Conservation (phyloP, 768 basidiomycete genomes). For the Amanita rimosa region DNA sequence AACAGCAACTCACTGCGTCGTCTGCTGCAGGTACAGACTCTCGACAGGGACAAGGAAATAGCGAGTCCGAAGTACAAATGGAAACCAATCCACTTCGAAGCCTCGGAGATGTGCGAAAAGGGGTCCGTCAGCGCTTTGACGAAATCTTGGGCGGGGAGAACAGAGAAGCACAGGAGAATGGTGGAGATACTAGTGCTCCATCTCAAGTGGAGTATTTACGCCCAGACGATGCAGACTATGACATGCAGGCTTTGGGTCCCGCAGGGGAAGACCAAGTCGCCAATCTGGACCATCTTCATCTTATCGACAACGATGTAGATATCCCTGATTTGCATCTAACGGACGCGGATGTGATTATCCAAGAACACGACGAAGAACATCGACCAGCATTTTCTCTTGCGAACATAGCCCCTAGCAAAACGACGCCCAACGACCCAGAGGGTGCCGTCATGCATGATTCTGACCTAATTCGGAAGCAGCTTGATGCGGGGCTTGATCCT, state of each 20-base stretch:
- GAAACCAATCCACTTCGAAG: constrained; percentile 55
- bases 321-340: constrained; percentile 26
- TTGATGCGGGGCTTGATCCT: constrained; percentile 13
- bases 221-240: constrained; percentile 54
- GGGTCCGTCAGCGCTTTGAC: constrained; percentile 75
- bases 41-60: constrained; percentile 31
- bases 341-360: constrained; percentile 30
- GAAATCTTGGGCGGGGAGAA: constrained; percentile 52
- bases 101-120: constrained; percentile 74
- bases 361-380: constrained; percentile 11
- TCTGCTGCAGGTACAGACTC: constrained; percentile 23
- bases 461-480: constrained; percentile 10
- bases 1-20: constrained; percentile 9
- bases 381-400: constrained; percentile 8
- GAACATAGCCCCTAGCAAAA: constrained; percentile 14
- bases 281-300: constrained; percentile 69
- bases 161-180: constrained; percentile 21
- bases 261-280: constrained; percentile 77
- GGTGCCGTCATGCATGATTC: constrained; percentile 34
- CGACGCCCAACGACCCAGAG: constrained; percentile 21
- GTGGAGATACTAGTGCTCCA: constrained; percentile 24
- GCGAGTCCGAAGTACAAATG: constrained; percentile 26
- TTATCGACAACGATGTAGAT: constrained; percentile 48
- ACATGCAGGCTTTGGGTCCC: constrained; percentile 85
- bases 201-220: constrained; percentile 68